These are phyloP conservation scores for Vitis hybrid DNA, from an alignment of 177 flowering plant species.

Conservation along the genomic window DNA sequence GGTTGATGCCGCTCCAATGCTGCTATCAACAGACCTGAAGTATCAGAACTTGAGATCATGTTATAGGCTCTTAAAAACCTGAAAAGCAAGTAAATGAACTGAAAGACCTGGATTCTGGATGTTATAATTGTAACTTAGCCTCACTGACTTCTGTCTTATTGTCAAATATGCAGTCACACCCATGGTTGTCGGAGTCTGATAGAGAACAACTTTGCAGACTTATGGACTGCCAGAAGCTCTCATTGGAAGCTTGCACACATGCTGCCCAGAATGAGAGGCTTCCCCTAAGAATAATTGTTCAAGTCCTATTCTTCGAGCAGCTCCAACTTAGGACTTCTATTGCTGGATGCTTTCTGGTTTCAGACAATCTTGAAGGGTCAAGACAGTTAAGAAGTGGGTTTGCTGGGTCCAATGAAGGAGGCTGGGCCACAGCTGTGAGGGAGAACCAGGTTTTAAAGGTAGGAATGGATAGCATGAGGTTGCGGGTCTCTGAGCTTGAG, in stretches of 20 bases:
- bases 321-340: conserved; percentile 80
- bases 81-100: neutral
- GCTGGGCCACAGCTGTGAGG: conserved; percentile 71
- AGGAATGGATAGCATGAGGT: conserved; percentile 86
- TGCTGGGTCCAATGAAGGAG: conserved; percentile 53
- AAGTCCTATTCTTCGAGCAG: conserved; percentile 92
- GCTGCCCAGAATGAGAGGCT: conserved; percentile 93
- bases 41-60: neutral
- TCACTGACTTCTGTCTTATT: neutral
- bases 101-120: neutral
- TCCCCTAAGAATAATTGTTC: conserved; percentile 75
- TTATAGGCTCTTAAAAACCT: neutral
- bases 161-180: conserved; percentile 70
- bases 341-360: conserved; percentile 82
- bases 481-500: conserved; percentile 83
- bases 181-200: conserved; percentile 81
- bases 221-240: conserved; percentile 92
- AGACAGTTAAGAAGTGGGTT: conserved; percentile 71
- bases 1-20: neutral
- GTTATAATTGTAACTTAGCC: neutral
- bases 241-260: conserved; percentile 88
- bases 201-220: conserved; percentile 78
- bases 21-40: neutral
- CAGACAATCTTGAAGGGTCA: conserved; percentile 84
- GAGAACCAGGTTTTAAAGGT: conserved; percentile 89